A percentile compares a stretch with the other conserved stretches of the same genome.
Conservation (phyloP, 805 yeast species). For the Tetrapisispora arboricola region DNA sequence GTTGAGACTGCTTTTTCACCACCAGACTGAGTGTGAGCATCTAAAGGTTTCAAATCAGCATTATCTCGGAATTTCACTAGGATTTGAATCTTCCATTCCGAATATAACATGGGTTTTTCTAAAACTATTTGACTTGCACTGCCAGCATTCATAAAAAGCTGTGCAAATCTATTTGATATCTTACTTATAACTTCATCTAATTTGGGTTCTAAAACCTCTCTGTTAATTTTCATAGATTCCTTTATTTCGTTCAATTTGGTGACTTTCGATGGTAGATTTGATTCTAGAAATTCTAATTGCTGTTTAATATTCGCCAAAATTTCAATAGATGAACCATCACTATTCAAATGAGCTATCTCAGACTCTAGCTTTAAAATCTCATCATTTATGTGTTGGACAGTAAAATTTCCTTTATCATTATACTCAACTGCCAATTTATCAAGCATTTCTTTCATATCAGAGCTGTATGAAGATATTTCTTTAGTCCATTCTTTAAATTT, state of each 20-base stretch:
- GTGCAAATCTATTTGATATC: constrained; percentile 57
- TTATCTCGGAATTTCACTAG: constrained; percentile 76
- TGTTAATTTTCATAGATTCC: constrained; percentile 31
- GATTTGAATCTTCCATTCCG: constrained; percentile 78
- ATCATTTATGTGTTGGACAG: constrained; percentile 30
- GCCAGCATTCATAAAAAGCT: constrained; percentile 62
- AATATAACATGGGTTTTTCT: constrained; percentile 37
- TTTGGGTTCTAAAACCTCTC: constrained; percentile 50
- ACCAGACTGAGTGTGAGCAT: constrained; percentile 89
- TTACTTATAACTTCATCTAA: constrained; percentile 41
- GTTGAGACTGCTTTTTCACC: constrained; percentile 97
- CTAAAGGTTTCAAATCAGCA: constrained; percentile 58
- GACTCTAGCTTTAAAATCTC: constrained; percentile 38
- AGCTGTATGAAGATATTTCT: constrained; percentile 29
- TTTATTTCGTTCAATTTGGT: constrained; percentile 22
- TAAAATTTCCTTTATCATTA: constrained; percentile 29
- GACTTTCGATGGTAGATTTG: constrained; percentile 15
- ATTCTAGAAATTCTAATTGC: constrained; percentile 15
- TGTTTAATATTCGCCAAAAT: constrained; percentile 21
- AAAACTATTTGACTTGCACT: constrained; percentile 76
- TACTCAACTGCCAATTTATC: constrained; percentile 33
- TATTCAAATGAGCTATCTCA: constrained; percentile 31
- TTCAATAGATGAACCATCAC: constrained; percentile 31
- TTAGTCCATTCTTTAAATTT: constrained; percentile 21
- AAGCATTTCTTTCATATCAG: constrained; percentile 32